Percentiles rank a stretch among this genome's conserved stretches.
Evolutionary conservation across 208 protist species (phyloP).

Genomic region (Leishmania braziliensis): DNA sequence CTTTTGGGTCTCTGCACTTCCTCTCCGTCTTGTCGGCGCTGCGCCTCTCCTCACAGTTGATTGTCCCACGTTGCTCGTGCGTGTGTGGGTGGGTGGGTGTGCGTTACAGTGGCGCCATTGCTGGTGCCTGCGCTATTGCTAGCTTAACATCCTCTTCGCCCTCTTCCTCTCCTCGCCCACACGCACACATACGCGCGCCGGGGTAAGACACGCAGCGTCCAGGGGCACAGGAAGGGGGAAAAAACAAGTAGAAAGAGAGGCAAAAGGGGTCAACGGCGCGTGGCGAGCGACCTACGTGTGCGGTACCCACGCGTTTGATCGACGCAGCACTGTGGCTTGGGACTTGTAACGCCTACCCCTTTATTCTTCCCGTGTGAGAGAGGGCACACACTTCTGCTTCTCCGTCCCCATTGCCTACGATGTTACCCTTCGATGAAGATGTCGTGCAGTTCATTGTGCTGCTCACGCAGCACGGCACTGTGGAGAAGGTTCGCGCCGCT

Average conservation of each 20-base stretch:
- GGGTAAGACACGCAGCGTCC: neutral
- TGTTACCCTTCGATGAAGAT: conserved; percentile 46
- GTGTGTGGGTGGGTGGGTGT: no score
- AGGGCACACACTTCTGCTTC: neutral
- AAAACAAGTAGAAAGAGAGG: neutral
- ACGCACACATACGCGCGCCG: neutral
- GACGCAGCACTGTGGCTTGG: neutral
- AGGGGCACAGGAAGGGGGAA: conserved; percentile 1
- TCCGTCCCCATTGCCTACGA: neutral
- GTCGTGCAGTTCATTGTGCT: conserved; percentile 58
- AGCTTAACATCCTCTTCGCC: neutral
- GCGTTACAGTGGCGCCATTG: no score
- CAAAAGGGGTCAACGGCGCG: neutral
- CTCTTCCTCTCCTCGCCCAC: neutral
- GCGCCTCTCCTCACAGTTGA: neutral
- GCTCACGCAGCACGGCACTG: conserved; percentile 56
- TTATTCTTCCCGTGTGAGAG: neutral
- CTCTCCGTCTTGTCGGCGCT: neutral
- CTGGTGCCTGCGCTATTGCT: no score
- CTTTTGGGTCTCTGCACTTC: neutral
- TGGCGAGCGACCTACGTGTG: no score
- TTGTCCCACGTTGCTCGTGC: neutral
- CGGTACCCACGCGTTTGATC: neutral
- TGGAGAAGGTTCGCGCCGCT: conserved; percentile 56
- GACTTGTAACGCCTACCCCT: neutral